A percentile compares a stretch with the other conserved stretches of the same genome.
These are phyloP conservation scores for Kwoniella newhampshirensis DNA, from an alignment of 768 basidiomycete genomes.

Conservation along the genomic window DNA sequence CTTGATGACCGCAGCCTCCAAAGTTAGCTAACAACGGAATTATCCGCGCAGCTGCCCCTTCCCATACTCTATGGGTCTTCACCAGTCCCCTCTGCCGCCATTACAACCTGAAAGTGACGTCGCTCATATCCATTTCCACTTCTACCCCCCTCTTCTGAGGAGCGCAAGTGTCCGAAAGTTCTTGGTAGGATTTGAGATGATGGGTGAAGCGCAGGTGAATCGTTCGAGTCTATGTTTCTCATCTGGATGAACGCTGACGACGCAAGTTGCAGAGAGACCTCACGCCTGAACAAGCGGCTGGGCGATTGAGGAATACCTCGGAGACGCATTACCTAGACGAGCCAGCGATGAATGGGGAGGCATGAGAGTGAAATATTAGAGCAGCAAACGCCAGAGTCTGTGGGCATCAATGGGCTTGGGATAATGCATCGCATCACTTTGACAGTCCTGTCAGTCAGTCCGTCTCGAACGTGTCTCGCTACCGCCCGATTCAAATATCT, in stretches of 20 bases:
- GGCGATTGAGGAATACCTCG: no score
- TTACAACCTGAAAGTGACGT: constrained; percentile 1
- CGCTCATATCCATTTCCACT: constrained; percentile 83
- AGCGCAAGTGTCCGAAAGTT: constrained; percentile 84
- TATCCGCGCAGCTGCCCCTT: constrained; percentile 66
- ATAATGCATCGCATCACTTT: no score
- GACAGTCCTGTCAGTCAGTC: no score
- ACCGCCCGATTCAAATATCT: no score
- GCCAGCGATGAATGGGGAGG: no score
- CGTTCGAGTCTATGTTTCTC: no score
- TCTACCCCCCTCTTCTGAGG: constrained; percentile 77
- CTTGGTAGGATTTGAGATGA: constrained; percentile 88
- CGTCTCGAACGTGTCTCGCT: no score
- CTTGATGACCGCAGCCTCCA: not conserved
- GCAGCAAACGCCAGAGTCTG: no score
- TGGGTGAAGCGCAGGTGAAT: constrained; percentile 73
- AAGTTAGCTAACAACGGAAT: not conserved
- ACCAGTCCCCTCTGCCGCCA: constrained; percentile 61
- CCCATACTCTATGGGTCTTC: constrained; percentile 92
- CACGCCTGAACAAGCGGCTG: constrained; percentile 87
- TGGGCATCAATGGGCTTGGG: no score
- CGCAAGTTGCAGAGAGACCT: constrained; percentile 62
- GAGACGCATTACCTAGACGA: no score
- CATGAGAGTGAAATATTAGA: no score
- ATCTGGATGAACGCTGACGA: constrained; percentile 1